Base-by-base conservation (phyloP, 352 stramenopile species). In the Globisporangium abappressorium region DNA sequence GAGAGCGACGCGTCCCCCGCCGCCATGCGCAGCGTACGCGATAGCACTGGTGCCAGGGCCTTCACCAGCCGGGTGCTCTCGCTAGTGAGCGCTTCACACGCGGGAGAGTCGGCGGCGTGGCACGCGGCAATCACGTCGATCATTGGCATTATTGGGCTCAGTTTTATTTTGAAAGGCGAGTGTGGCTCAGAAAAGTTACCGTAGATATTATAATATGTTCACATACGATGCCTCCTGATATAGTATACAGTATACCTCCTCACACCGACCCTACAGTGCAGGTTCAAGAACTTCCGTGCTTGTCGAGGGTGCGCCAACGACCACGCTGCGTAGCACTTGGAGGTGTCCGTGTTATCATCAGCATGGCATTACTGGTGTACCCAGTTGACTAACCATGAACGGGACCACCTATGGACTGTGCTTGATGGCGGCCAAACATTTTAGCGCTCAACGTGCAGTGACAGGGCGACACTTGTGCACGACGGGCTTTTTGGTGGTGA, bases 1-100 rank as follows among this genome's bases (percentile, higher is more conserved):
- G 41, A n/a, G 22, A 64, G 58, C 38, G 58, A 56, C 24, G 58
- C 38, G 8, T 64, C 41, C 14, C 41, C 41, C 9, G 41, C 24
- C 3, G 41, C 58, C 58, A 64, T 64, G 15, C 58, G 58, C 41
- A 64, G 41, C 41, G 58, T 36, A 41, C 58, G 58, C 18, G 22
- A 22, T 15, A 64, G 58, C 41, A 34, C 38, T 5, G 22, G 14
- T 3, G 15, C n/a, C 24, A 64, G 24, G 7, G 18, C 24, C 5
- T 18, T 18, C 14, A 55, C 58, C 15, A 55, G 12, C 15, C 5
- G 7, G 11, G 2, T 8, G 26, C 54, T 59, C 15, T 59, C 54
- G 15, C 15, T 15, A 24, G 15, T 15, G 26, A 59, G 26, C 54
- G 33, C 33, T 24, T 28, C n/a, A 15, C 15, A 18, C 0, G 26